Evolutionary conservation across 495 filamentous ascomycete genomes (phyloP), one percentile per base, ranked within the genome.

Genomic region (Daldinia childiae): DNA sequence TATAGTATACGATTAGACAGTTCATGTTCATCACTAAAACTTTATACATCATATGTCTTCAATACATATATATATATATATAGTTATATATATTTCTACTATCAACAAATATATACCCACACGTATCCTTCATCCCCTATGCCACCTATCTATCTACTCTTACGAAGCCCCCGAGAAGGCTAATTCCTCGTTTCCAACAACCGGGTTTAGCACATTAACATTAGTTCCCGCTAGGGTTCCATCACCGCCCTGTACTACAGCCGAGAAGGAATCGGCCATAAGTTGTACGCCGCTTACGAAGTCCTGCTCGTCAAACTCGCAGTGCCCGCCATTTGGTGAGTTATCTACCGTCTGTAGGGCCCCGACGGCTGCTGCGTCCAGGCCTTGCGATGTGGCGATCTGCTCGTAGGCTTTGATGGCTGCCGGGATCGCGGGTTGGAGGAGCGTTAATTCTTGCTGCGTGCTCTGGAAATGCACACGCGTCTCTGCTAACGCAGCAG

Each of bases 391-490:
- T 0, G 74, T 48, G 5, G 78, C 83, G 17, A 83, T 52, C 48
- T 77, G 66, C 74, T 85, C 82, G 70, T 82, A 86, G n/a, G 84
- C 84, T 41, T 45, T 39, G 64, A 86, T 74, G 0, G 82, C 82
- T n/a, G 76, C 72, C 1, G 82, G 84, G 51, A 86, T 84, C 3
- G 78, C 77, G 0, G 69, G 70, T 68, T 85, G 82, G 52, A 86
- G 78, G 3, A 77, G 62, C 6, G 77, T 63, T 19, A 85, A 73
- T 65, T 86, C 84, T 30, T 76, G 60, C 74, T 82, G 78, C 29
- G 84, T 86, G 62, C 78, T 82, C 73, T 86, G 84, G 75, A 81
- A 86, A 71, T 86, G 84, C 21, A 86, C 75, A 62, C 75, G 79
- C 54, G 79, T 79, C 39, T 66, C 73, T 7, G 72, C 65, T 3